Base-by-base conservation (phyloP, 139 green algal species). In the Micromonas pusilla region DNA sequence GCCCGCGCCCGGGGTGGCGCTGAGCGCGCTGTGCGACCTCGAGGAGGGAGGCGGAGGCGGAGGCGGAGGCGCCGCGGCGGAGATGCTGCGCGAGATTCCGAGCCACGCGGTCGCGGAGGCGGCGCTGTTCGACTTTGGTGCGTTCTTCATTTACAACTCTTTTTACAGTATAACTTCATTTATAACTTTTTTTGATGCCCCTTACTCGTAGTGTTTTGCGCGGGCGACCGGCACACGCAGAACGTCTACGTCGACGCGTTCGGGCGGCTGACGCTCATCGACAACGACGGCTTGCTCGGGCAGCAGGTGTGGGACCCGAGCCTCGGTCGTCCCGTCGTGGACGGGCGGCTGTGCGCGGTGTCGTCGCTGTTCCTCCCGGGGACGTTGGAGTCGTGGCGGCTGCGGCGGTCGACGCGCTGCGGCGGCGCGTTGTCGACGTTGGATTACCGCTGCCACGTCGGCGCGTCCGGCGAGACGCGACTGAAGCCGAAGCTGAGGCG, bases 221-320 rank as follows among this genome's bases (percentile, higher is more conserved):
- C 37, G 23, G 68, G 37, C 20, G 68, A 75, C 9, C n/a, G 68
- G 26, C 68, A 75, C 68, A 62, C 68, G 36, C 68, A 75, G 28
- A 75, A 75, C 68, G 38, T 75, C 2, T 75, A 60, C 9, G 68
- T 75, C 2, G 68, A 75, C 6, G 68, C 70, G 32, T 23, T 36
- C 30, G 23, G 20, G 30, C 28, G 31, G 1, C 0, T 75, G 20
- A 75, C 70, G 68, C 9, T 75, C 32, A 75, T 75, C 28, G 68
- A 75, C 9, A 75, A 75, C 2, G 68, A 75, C 37, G n/a, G 68
- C 2, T 23, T 75, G 20, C 68, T 75, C 20, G 68, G 68, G 23
- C 20, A 34, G 26, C 63, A 70, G 31, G 63, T 70, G 9, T 70
- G 23, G 1, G 63, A 37, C 2, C 45, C 45, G 16, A 16, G 45